Conservation (phyloP, 805 yeast species). For the Schwanniomyces vanrijiae region DNA sequence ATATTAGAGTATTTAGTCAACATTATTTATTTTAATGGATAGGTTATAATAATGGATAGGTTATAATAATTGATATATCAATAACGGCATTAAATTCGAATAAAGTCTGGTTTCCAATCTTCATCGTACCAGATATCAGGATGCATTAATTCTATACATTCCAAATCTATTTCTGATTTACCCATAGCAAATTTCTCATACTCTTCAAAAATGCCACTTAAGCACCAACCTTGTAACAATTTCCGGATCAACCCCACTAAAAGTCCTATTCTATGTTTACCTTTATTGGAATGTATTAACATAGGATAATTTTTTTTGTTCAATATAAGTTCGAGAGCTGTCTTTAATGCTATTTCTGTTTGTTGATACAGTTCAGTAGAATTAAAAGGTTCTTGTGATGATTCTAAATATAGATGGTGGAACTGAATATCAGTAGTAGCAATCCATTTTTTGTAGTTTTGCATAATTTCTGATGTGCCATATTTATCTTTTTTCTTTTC, state of each 20-base stretch:
- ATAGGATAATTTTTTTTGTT: constrained; percentile 80
- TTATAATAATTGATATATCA: too few relatives aligned
- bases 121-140: constrained; percentile 54
- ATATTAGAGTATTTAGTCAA: background rate
- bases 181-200: constrained; percentile 91
- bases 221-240: constrained; percentile 86
- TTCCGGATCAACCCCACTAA: constrained; percentile 89
- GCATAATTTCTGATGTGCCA: constrained; percentile 50
- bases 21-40: background rate
- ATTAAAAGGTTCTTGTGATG: constrained; percentile 76
- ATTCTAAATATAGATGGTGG: constrained; percentile 62
- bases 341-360: constrained; percentile 47
- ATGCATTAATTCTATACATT: constrained; percentile 82
- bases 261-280: constrained; percentile 95
- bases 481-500: constrained; percentile 36
- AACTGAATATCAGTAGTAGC: constrained; percentile 49
- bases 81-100: constrained; percentile 29
- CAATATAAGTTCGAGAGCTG: constrained; percentile 55
- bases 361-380: constrained; percentile 46
- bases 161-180: constrained; percentile 88
- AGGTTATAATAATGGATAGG: too few relatives aligned
- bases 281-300: constrained; percentile 89
- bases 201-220: constrained; percentile 91
- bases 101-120: constrained; percentile 62
- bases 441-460: constrained; percentile 72